Percentiles rank a stretch among this genome's conserved stretches.
Conservation (phyloP, 139 green algal species). For the Chlorella sorokiniana region DNA sequence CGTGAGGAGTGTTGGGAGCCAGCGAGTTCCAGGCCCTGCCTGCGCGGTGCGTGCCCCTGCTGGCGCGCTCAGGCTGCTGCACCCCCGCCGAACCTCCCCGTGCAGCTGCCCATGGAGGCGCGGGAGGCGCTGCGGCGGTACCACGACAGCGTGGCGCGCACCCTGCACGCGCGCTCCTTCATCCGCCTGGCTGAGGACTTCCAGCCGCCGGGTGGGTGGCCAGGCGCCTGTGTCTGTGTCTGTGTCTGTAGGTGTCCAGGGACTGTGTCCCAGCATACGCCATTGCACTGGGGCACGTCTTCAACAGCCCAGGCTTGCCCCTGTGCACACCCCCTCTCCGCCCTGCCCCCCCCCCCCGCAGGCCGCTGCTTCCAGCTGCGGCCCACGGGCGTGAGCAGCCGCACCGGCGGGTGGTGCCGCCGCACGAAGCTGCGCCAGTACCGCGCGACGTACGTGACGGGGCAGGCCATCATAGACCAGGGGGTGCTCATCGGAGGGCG, state of each 20-base stretch:
- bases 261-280: too few species aligned
- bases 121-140: slow-evolving; percentile 1
- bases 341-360: not conserved
- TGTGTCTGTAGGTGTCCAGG: too few species aligned
- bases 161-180: not conserved
- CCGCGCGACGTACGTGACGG: slow-evolving; percentile 32
- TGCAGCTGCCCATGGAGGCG: slow-evolving; percentile 29
- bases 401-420: not conserved
- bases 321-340: not conserved
- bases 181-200: slow-evolving; percentile 21
- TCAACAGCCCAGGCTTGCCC: too few species aligned
- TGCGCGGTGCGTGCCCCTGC: too few species aligned
- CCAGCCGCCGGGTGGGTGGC: not conserved
- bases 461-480: slow-evolving; percentile 38
- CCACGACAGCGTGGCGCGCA: not conserved
- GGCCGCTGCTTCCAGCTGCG: slow-evolving; percentile 38
- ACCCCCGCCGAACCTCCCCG: too few species aligned
- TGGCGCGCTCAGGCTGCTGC: too few species aligned
- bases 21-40: too few species aligned
- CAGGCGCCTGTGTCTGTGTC: not conserved
- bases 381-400: slow-evolving; percentile 11
- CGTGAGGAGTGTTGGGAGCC: too few species aligned
- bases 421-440: slow-evolving; percentile 33
- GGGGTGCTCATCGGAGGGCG: slow-evolving; percentile 56
- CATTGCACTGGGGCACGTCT: too few species aligned